A percentile compares a stretch with the other conserved stretches of the same genome.
These are phyloP conservation scores for Exophiala sp. DNA, from an alignment of 2,329 filamentous ascomycete species.

Conservation along the genomic window DNA sequence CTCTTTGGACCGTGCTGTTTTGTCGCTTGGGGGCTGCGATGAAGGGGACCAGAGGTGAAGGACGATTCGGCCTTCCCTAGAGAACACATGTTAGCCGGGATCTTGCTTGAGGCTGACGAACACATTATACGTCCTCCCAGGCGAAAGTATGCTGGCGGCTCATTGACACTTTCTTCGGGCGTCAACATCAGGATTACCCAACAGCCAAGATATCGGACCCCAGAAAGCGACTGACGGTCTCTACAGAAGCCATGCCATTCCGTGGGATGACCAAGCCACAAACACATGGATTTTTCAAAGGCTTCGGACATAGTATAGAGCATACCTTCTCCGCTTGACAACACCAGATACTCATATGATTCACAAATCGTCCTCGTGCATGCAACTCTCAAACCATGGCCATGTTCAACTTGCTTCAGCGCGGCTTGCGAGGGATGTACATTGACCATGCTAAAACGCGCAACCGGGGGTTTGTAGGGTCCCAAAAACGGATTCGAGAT, in stretches of 20 bases:
- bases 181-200: not conserved
- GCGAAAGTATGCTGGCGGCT: not conserved
- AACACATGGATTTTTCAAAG: not conserved
- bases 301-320: not conserved
- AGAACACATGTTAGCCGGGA: not conserved
- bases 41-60: not conserved
- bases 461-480: not conserved
- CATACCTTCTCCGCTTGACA: constrained; percentile 17
- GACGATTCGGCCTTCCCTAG: not conserved
- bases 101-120: too few relatives aligned
- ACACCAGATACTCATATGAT: not conserved
- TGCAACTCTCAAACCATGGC: constrained; percentile 16
- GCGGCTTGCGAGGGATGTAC: constrained; percentile 15
- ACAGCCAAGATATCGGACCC: not conserved
- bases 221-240: not conserved
- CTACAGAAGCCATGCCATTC: not conserved
- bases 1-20: not conserved
- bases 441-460: constrained; percentile 20
- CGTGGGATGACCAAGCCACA: not conserved
- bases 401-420: not conserved
- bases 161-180: not conserved
- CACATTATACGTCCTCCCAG: too few relatives aligned
- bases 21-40: not conserved
- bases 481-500: not conserved
- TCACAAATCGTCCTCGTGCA: constrained; percentile 3